Evolutionary conservation across 2,329 filamentous ascomycete genomes (phyloP).

Genomic region (Sporothrix euskadiensis): DNA sequence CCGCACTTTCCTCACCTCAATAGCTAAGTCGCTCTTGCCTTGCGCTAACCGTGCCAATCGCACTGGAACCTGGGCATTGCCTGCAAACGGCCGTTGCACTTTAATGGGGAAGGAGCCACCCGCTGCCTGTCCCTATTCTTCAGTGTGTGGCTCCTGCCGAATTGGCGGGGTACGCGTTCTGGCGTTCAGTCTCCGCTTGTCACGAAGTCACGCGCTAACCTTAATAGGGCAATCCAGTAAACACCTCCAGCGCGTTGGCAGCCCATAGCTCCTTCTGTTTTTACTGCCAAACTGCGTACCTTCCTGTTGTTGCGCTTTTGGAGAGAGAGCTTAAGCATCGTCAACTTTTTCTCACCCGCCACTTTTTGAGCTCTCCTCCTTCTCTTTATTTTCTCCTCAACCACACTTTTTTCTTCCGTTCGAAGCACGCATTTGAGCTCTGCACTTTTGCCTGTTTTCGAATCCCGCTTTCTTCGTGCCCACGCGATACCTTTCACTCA

Average conservation of each 20-base stretch:
- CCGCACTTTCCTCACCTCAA: neutral
- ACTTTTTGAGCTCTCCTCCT: neutral
- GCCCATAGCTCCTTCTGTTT: conserved; percentile 17
- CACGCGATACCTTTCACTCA: neutral
- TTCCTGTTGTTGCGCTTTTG: neutral
- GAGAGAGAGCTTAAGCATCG: conserved; percentile 11
- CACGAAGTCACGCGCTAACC: conserved; percentile 5
- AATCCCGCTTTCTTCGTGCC: neutral
- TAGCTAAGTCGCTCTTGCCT: neutral
- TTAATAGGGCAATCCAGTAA: conserved; percentile 23
- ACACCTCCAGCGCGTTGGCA: conserved; percentile 17
- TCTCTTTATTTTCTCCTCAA: neutral
- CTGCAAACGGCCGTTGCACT: conserved; percentile 7
- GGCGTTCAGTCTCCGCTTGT: neutral
- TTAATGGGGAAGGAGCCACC: neutral
- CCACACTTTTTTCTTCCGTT: neutral
- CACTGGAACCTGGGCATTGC: neutral
- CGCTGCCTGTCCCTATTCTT: neutral
- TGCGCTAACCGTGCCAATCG: conserved; percentile 15
- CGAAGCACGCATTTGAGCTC: neutral
- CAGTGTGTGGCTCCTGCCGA: conserved; percentile 15
- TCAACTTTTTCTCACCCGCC: conserved; percentile 5
- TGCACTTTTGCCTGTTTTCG: neutral
- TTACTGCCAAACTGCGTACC: neutral
- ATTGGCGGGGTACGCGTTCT: conserved; percentile 25